Evolutionary conservation across 805 yeast species (phyloP).

Genomic region (Saturnispora galanensis): DNA sequence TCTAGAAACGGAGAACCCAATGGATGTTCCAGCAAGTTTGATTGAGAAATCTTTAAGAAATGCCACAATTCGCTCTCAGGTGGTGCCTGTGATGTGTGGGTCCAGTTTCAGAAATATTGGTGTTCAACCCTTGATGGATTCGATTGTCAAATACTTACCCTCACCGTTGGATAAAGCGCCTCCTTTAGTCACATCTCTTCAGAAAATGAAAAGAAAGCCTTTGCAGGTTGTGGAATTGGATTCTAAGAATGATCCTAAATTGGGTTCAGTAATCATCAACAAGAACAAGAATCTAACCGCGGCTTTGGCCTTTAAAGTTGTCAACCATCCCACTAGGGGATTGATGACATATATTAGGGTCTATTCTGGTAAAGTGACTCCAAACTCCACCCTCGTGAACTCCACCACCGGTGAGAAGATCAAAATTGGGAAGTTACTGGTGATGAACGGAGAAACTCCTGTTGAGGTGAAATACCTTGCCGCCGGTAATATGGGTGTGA

Average conservation of each 20-base stretch:
- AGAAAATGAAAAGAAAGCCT: constrained; percentile 15
- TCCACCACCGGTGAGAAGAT: constrained; percentile 61
- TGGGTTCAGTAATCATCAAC: constrained; percentile 45
- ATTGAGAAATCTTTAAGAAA: constrained; percentile 53
- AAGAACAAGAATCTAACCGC: constrained; percentile 53
- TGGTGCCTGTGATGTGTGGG: constrained; percentile 84
- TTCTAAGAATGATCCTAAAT: constrained; percentile 29
- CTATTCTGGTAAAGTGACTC: constrained; percentile 66
- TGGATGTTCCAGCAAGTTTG: constrained; percentile 45
- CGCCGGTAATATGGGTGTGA: constrained; percentile 87
- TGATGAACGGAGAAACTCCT: constrained; percentile 85
- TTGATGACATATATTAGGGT: constrained; percentile 79
- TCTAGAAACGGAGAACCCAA: constrained; percentile 65
- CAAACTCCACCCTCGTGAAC: constrained; percentile 55
- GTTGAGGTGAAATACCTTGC: constrained; percentile 53
- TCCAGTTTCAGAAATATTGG: constrained; percentile 90
- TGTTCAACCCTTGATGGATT: constrained; percentile 88
- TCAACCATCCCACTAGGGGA: constrained; percentile 77
- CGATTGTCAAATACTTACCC: constrained; percentile 68
- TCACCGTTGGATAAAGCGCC: constrained; percentile 57
- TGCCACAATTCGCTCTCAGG: constrained; percentile 46
- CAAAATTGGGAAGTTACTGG: constrained; percentile 54
- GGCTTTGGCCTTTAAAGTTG: constrained; percentile 86
- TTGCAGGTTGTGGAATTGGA: constrained; percentile 17
- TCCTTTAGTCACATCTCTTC: constrained; percentile 38